These are phyloP conservation scores for Marasmius tenuissimus DNA, from an alignment of 1,284 basidiomycete species.

Conservation along the genomic window DNA sequence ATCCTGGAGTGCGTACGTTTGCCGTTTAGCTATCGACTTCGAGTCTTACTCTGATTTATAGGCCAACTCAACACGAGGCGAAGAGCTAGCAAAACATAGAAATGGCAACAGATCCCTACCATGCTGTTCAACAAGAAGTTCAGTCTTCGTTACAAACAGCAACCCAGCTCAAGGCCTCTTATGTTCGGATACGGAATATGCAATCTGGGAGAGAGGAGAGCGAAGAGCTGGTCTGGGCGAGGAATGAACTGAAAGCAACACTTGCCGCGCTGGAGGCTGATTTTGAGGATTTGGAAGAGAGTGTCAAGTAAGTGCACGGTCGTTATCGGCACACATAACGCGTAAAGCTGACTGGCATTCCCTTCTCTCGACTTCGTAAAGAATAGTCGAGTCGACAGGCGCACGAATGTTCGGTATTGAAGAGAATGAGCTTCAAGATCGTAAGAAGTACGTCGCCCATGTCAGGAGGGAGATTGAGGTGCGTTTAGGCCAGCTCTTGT, in stretches of 20 bases:
- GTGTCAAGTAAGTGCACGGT: constrained; percentile 61
- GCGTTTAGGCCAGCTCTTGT: constrained; percentile 29
- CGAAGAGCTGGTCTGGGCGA: constrained; percentile 15
- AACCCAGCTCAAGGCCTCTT: constrained; percentile 70
- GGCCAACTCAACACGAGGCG: too few relatives aligned
- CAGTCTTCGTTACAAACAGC: constrained; percentile 70
- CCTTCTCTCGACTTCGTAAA: constrained; percentile 27
- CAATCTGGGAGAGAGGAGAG: constrained; percentile 14
- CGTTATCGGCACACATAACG: background rate
- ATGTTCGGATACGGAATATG: constrained; percentile 72
- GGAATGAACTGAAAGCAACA: constrained; percentile 69
- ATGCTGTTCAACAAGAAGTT: constrained; percentile 78
- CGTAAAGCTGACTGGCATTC: background rate
- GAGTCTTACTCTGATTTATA: too few relatives aligned
- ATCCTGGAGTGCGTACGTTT: too few relatives aligned
- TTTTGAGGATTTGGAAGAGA: constrained; percentile 85
- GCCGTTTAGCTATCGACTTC: too few relatives aligned
- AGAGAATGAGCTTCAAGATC: constrained; percentile 67
- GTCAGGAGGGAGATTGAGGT: constrained; percentile 80
- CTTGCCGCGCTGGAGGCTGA: constrained; percentile 80
- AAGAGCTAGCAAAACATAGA: too few relatives aligned
- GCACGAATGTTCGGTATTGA: constrained; percentile 83
- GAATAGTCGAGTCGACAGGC: constrained; percentile 79
- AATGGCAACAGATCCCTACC: constrained; percentile 81
- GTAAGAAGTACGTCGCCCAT: constrained; percentile 72